Percentiles rank a stretch among this genome's conserved stretches.
Conservation (phyloP, 129 eudicot genomes). For the Pittosporum tobira region DNA sequence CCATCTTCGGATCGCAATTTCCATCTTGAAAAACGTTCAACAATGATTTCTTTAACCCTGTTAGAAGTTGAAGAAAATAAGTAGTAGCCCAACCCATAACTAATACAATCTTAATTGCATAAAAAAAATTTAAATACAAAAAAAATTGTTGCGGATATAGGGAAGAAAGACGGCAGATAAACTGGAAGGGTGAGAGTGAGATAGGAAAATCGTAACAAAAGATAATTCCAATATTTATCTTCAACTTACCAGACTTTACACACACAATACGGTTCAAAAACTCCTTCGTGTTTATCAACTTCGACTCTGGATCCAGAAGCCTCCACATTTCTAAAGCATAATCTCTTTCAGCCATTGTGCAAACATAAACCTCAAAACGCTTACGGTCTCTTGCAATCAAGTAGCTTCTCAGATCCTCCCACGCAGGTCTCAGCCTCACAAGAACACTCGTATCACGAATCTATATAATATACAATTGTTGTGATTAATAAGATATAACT, state of each 20-base stretch:
- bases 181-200: too few relatives aligned
- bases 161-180: too few relatives aligned
- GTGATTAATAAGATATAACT: too few relatives aligned
- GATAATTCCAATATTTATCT: neutral
- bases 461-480: slow-evolving; percentile 30
- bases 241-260: slow-evolving; percentile 78
- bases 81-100: too few relatives aligned
- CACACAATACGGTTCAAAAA: slow-evolving; percentile 73
- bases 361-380: slow-evolving; percentile 99
- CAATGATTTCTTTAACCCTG: slow-evolving; percentile 82
- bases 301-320: slow-evolving; percentile 95
- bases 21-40: slow-evolving; percentile 89
- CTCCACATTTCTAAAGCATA: slow-evolving; percentile 99
- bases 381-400: slow-evolving; percentile 96
- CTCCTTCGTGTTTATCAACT: slow-evolving; percentile 68
- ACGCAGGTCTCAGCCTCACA: slow-evolving; percentile 95
- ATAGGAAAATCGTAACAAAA: neutral
- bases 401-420: slow-evolving; percentile 98
- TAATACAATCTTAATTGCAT: too few relatives aligned
- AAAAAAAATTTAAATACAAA: too few relatives aligned
- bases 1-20: slow-evolving; percentile 91
- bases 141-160: too few relatives aligned
- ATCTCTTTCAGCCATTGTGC: slow-evolving; percentile 99
- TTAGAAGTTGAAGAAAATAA: slow-evolving; percentile 5
- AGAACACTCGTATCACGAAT: slow-evolving; percentile 99